A percentile compares a stretch with the other conserved stretches of the same genome.
Evolutionary conservation across 2,329 filamentous ascomycete genomes (phyloP).

Genomic region (Tolypocladium inflatum): DNA sequence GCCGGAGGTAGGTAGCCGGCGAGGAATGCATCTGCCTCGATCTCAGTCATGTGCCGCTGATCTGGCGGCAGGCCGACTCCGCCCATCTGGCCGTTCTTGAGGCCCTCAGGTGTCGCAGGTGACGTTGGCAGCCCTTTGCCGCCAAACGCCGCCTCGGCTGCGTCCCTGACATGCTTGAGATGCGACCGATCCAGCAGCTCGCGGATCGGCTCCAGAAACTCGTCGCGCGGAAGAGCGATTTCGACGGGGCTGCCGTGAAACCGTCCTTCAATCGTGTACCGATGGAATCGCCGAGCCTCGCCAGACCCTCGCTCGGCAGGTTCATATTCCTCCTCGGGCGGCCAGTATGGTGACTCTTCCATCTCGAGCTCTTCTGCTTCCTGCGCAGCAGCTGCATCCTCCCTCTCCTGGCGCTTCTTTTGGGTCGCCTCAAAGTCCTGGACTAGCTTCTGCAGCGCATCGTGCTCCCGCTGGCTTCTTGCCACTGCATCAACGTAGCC

Average conservation of each 20-base stretch:
- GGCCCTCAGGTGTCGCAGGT: constrained; percentile 55
- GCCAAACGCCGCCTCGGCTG: constrained; percentile 67
- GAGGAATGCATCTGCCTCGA: constrained; percentile 66
- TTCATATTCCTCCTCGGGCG: constrained; percentile 19
- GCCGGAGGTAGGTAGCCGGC: constrained; percentile 60
- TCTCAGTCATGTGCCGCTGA: constrained; percentile 59
- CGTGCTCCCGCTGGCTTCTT: constrained; percentile 45
- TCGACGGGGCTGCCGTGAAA: constrained; percentile 67
- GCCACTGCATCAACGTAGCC: constrained; percentile 39
- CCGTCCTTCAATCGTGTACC: constrained; percentile 62
- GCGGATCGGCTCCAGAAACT: constrained; percentile 61
- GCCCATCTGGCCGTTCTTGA: constrained; percentile 49
- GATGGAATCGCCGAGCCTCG: constrained; percentile 52
- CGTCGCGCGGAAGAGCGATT: constrained; percentile 60
- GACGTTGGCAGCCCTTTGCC: constrained; percentile 69
- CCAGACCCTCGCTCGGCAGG: constrained; percentile 21
- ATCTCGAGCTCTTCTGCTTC: constrained; percentile 16
- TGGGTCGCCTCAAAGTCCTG: constrained; percentile 43
- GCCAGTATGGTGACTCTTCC: constrained; percentile 15
- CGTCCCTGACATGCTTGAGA: constrained; percentile 63
- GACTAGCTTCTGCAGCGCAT: constrained; percentile 43
- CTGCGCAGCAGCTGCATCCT: constrained; percentile 11
- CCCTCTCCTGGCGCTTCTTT: constrained; percentile 23
- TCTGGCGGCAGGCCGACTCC: constrained; percentile 55
- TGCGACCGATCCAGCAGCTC: constrained; percentile 58